Evolutionary conservation across 345 rosid species (phyloP).

Genomic region (Kernera saxatilis): DNA sequence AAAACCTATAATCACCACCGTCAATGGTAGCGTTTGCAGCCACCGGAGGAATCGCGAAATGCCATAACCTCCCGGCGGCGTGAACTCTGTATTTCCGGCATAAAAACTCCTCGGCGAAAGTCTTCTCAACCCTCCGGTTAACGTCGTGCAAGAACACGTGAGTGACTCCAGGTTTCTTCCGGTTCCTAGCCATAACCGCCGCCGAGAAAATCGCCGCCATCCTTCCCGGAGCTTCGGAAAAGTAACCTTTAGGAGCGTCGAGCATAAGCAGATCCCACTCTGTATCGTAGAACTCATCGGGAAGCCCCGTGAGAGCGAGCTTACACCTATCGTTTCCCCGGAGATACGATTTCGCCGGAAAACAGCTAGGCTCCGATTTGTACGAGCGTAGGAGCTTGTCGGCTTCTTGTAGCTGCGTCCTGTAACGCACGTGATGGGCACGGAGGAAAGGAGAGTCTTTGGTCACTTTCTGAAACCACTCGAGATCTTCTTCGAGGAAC

Average conservation of each 20-base stretch:
- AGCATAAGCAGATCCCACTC: constrained; percentile 73
- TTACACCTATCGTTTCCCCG: constrained; percentile 40
- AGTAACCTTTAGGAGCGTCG: constrained; percentile 67
- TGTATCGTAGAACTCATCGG: constrained; percentile 56
- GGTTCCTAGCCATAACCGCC: constrained; percentile 60
- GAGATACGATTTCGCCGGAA: constrained; percentile 38
- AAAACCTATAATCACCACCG: constrained; percentile 28
- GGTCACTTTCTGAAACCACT: constrained; percentile 42
- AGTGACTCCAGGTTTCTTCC: constrained; percentile 54
- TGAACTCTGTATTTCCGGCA: constrained; percentile 47
- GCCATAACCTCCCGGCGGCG: constrained; percentile 54
- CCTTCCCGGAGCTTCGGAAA: constrained; percentile 52
- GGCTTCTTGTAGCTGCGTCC: constrained; percentile 51
- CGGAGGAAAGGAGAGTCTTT: constrained; percentile 38
- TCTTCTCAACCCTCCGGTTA: constrained; percentile 60
- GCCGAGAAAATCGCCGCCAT: constrained; percentile 70
- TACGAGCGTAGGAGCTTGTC: constrained; percentile 39
- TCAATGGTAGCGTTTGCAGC: constrained; percentile 26
- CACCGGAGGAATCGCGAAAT: constrained; percentile 52
- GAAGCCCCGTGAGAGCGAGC: constrained; percentile 47
- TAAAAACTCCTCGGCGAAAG: constrained; percentile 49
- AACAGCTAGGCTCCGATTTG: constrained; percentile 34
- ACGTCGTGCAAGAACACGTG: constrained; percentile 64
- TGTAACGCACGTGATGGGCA: constrained; percentile 58
- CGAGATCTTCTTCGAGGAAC: constrained; percentile 64